phyloP scores from a whole-genome alignment of 2,329 filamentous ascomycete genomes.

The Penicillium sp. region DNA sequence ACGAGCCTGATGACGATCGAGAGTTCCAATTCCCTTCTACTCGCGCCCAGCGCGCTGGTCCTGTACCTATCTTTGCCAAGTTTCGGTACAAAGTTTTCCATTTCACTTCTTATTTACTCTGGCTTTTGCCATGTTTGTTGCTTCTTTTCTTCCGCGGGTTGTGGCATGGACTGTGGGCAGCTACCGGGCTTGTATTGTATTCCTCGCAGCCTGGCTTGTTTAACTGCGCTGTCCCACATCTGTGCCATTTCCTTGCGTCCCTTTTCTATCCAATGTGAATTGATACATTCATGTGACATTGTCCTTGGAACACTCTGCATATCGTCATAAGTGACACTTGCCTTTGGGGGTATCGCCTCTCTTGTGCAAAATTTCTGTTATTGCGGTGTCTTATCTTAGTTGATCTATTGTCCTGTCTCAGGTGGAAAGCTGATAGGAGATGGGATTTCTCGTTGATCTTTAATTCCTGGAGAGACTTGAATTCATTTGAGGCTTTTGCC shows the following conservation, averaged over 20 bases:
- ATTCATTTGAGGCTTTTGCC: slow-evolving; percentile 3
- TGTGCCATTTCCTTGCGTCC: slow-evolving; percentile 5
- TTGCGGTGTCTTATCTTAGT: not conserved
- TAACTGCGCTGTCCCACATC: not conserved
- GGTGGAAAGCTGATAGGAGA: not conserved
- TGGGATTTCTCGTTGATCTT: not conserved
- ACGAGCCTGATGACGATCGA: slow-evolving; percentile 12
- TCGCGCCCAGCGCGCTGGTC: slow-evolving; percentile 25
- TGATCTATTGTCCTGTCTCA: not conserved
- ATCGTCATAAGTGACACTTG: slow-evolving; percentile 8
- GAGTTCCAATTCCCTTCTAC: slow-evolving; percentile 19
- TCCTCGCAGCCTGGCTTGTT: not conserved
- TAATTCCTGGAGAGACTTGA: not conserved
- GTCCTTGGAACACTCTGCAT: slow-evolving; percentile 6
- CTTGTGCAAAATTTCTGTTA: slow-evolving; percentile 1
- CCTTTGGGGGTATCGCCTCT: not conserved
- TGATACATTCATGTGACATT: slow-evolving; percentile 12
- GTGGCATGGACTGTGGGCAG: not conserved
- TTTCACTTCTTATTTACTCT: slow-evolving; percentile 18
- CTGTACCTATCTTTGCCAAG: slow-evolving; percentile 27
- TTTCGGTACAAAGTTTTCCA: slow-evolving; percentile 15
- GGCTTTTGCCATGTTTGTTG: slow-evolving; percentile 17
- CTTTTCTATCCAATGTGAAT: slow-evolving; percentile 15
- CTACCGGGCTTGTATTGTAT: not conserved
- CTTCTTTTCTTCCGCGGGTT: slow-evolving; percentile 9